These are phyloP conservation scores for Amesomyces nigricolor DNA, from an alignment of 2,329 filamentous ascomycete species.

Conservation along the genomic window DNA sequence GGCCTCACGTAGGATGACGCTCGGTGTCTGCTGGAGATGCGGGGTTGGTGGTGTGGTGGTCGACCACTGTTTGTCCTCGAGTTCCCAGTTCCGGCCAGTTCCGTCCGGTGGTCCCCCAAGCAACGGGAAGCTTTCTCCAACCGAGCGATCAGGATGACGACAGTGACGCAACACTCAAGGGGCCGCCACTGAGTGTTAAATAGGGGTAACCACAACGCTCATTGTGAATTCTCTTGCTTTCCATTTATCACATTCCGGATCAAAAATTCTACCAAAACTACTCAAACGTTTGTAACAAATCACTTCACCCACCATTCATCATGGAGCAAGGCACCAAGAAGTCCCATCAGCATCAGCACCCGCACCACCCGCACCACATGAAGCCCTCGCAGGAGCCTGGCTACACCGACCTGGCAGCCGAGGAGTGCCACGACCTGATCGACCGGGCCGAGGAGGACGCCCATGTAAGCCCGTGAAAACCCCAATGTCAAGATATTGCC, in stretches of 20 bases:
- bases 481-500: not conserved
- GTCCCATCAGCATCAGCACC: not conserved
- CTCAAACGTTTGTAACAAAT: not conserved
- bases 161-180: constrained; percentile 12
- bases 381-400: constrained; percentile 20
- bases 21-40: too few relatives aligned
- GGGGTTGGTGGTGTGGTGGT: too few relatives aligned
- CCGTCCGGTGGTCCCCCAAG: too few relatives aligned
- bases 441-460: constrained; percentile 26
- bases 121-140: constrained; percentile 1
- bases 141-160: constrained; percentile 16
- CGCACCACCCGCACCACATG: constrained; percentile 17
- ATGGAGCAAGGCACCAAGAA: constrained; percentile 12
- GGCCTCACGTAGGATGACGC: too few relatives aligned
- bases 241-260: not conserved
- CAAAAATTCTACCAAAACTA: not conserved
- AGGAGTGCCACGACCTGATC: constrained; percentile 25
- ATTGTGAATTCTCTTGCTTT: not conserved
- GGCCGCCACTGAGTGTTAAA: constrained; percentile 4
- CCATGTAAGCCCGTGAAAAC: constrained; percentile 14
- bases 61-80: too few relatives aligned
- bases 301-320: not conserved
- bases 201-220: too few relatives aligned
- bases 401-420: constrained; percentile 24
- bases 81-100: too few relatives aligned